Base-by-base conservation (phyloP, 1,284 basidiomycete species). In the Trichosporon sp. region DNA sequence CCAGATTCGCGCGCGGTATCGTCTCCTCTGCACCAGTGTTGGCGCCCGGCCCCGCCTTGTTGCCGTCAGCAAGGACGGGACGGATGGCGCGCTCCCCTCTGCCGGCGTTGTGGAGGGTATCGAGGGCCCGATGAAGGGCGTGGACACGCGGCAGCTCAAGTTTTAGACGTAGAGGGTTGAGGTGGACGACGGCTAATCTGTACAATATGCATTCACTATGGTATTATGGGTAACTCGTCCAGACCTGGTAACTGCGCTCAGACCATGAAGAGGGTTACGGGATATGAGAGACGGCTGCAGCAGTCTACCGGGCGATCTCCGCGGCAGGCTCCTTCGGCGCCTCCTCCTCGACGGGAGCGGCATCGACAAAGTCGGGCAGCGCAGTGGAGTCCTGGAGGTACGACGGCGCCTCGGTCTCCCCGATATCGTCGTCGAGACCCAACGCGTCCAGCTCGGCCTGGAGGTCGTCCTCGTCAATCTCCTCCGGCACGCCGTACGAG, bases 401-500 rank as follows among this genome's bases (percentile, higher is more conserved):
- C 1, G 92, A 92, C 1, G 92, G 85, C 1, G 91, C 91, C 79
- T 94, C 94, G 70, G 94, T 93, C 76, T 96, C 94, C 69, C 89
- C 91, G 31, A 86, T 82, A 2, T 86, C 84, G 76, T 97, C 95
- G 65, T 95, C 85, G 51, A 83, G 76, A 21, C 90, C 90, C 38
- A 97, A 86, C 1, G 94, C 94, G 75, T 96, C 94, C 19, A 97
- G 87, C 85, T 97, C 94, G 67, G 97, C 97, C 87, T 98, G 91
- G 4, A 99, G 87, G 83, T 99, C 97, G 12, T 92, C 93, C 83
- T 99, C 96, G 85, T 99, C 97, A 63, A 99, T 87, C 83, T 99
- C 97, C 77, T 99, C 97, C 14, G 96, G 96, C 0, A 99, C 93
- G 35, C 92, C 94, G 82, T 99, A 99, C 40, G 93, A 96, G 74